A percentile compares a stretch with the other conserved stretches of the same genome.
phyloP scores from a whole-genome alignment of 2,329 filamentous ascomycete genomes.

The Clarireedia homoeocarpa region DNA sequence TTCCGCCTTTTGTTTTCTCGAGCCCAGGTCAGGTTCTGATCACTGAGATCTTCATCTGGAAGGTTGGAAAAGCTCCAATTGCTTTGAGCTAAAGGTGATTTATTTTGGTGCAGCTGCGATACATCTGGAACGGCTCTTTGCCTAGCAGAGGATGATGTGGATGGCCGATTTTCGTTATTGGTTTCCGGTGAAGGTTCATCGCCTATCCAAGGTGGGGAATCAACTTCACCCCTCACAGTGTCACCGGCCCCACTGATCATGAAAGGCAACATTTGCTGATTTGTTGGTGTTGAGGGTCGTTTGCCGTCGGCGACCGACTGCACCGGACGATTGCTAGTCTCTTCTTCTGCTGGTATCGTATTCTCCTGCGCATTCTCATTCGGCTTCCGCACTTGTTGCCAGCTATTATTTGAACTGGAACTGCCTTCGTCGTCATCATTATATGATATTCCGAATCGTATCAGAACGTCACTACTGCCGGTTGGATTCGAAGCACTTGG shows the following conservation, averaged over 20 bases:
- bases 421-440: slow-evolving; percentile 11
- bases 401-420: slow-evolving; percentile 19
- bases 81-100: slow-evolving; percentile 50
- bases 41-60: slow-evolving; percentile 16
- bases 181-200: not conserved
- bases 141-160: slow-evolving; percentile 21
- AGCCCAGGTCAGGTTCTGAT: not conserved
- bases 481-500: not conserved
- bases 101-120: slow-evolving; percentile 35
- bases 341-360: not conserved
- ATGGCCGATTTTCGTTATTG: not conserved
- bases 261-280: too few relatives aligned
- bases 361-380: not conserved
- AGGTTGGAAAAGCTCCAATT: slow-evolving; percentile 50
- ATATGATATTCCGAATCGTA: not conserved
- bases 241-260: too few relatives aligned
- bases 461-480: not conserved
- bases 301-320: not conserved
- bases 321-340: not conserved
- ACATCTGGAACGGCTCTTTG: slow-evolving; percentile 52
- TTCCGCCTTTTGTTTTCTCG: not conserved
- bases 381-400: slow-evolving; percentile 17
- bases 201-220: not conserved
- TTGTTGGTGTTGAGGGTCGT: too few relatives aligned
- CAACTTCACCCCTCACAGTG: not conserved